Conservation (phyloP, 2,329 filamentous ascomycete genomes). For the Coniochaeta ligniaria region DNA sequence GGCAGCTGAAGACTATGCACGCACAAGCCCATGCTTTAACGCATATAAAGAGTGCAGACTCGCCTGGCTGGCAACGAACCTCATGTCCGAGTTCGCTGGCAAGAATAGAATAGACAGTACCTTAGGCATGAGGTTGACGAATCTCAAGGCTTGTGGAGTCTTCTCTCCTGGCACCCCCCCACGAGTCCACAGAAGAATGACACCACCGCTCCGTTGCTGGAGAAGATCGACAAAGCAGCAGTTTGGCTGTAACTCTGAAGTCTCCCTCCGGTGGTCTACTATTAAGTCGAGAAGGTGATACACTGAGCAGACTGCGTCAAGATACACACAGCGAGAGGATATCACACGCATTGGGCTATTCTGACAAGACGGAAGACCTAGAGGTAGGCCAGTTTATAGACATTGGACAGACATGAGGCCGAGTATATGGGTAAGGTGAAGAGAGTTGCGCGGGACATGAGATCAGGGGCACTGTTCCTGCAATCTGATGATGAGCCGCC, state of each 20-base stretch:
- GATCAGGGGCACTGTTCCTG: no score
- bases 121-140: background rate
- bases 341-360: no score
- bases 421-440: no score
- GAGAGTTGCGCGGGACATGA: no score
- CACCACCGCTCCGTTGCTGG: background rate
- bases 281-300: background rate
- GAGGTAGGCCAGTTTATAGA: no score
- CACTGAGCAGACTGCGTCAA: background rate
- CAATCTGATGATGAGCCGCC: no score
- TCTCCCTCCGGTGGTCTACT: background rate
- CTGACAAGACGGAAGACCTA: no score
- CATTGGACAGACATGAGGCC: no score
- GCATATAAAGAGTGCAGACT: background rate
- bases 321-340: no score
- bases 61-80: background rate
- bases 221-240: background rate
- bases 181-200: background rate
- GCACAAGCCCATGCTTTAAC: background rate
- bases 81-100: background rate
- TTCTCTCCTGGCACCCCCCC: background rate
- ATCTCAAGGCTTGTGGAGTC: background rate
- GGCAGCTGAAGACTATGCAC: background rate
- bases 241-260: background rate
- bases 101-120: background rate